A percentile compares a stretch with the other conserved stretches of the same genome.
phyloP scores from a whole-genome alignment of 1,139 yeast genomes.

The Sugiyamaella xylanicola region DNA sequence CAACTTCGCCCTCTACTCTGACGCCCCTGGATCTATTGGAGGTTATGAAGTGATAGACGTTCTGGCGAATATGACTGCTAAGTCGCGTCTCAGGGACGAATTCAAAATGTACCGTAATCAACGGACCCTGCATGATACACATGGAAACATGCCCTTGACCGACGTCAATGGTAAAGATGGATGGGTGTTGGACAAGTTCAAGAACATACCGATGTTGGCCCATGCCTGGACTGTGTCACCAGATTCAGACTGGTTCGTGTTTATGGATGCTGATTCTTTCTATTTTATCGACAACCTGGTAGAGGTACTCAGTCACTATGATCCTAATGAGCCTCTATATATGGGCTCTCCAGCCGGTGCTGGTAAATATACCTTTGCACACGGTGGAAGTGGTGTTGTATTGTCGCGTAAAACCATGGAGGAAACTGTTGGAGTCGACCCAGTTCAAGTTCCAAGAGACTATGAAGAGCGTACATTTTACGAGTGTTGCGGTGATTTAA shows the following conservation, averaged over 20 bases:
- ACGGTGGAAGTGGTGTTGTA: slow-evolving; percentile 45
- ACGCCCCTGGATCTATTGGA: slow-evolving; percentile 38
- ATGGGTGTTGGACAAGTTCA: slow-evolving; percentile 43
- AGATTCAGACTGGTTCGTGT: slow-evolving; percentile 40
- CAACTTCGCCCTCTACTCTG: slow-evolving; percentile 43
- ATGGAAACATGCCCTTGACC: slow-evolving; percentile 24
- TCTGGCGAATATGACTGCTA: slow-evolving; percentile 35
- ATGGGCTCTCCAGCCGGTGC: slow-evolving; percentile 34
- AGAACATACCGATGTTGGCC: slow-evolving; percentile 43
- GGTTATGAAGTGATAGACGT: slow-evolving; percentile 43
- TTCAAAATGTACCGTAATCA: slow-evolving; percentile 35
- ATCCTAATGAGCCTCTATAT: slow-evolving; percentile 35
- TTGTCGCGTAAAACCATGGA: slow-evolving; percentile 40
- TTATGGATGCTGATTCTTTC: slow-evolving; percentile 43
- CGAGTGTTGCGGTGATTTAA: slow-evolving; percentile 44
- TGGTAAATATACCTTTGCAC: slow-evolving; percentile 36
- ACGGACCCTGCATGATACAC: slow-evolving; percentile 31
- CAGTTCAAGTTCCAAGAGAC: slow-evolving; percentile 26
- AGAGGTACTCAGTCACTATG: slow-evolving; percentile 29
- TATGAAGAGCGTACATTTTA: slow-evolving; percentile 35
- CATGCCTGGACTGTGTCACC: slow-evolving; percentile 39
- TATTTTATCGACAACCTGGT: slow-evolving; percentile 35
- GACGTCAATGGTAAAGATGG: slow-evolving; percentile 26
- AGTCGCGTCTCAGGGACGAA: slow-evolving; percentile 26
- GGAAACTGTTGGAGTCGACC: slow-evolving; percentile 23